Conservation (phyloP, 352 stramenopile species). For the Globisporangium paddicum region DNA sequence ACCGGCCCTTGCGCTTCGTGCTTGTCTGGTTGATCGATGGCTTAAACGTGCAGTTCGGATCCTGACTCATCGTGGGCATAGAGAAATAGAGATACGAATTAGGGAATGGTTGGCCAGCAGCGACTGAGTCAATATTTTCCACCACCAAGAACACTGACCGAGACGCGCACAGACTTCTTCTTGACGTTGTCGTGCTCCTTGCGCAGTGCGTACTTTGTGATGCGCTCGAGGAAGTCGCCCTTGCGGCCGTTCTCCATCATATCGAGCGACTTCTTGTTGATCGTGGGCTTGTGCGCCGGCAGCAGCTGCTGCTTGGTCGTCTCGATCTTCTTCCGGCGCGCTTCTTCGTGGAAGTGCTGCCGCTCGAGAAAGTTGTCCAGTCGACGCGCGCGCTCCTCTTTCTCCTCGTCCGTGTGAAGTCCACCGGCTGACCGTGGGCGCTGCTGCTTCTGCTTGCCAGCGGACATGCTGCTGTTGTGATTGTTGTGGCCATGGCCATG, state of each 20-base stretch:
- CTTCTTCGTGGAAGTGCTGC: conserved; percentile 70
- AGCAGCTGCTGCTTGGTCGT: conserved; percentile 55
- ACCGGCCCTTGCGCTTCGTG: conserved; percentile 53
- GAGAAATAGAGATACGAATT: background rate
- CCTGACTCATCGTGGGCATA: conserved; percentile 19
- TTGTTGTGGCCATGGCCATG: background rate
- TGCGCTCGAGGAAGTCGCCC: conserved; percentile 76
- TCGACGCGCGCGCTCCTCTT: conserved; percentile 39
- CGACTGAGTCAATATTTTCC: background rate
- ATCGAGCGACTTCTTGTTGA: conserved; percentile 76
- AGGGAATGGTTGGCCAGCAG: background rate
- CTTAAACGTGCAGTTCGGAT: conserved; percentile 84
- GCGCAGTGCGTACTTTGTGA: conserved; percentile 68
- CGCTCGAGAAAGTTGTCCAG: conserved; percentile 74
- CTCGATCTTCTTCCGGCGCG: conserved; percentile 58
- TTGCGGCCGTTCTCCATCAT: conserved; percentile 83
- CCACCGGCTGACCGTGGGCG: conserved; percentile 52
- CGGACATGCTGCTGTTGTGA: background rate
- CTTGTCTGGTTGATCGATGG: conserved; percentile 74
- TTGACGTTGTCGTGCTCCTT: conserved; percentile 80
- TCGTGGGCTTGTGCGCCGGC: conserved; percentile 53
- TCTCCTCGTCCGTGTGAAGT: conserved; percentile 32
- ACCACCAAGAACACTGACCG: conserved; percentile 24
- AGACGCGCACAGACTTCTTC: conserved; percentile 59
- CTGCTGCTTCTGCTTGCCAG: conserved; percentile 15